Evolutionary conservation across 306 rosid genomes (phyloP), one percentile per base, ranked within the genome.

Genomic region (Ceratonia siliqua): DNA sequence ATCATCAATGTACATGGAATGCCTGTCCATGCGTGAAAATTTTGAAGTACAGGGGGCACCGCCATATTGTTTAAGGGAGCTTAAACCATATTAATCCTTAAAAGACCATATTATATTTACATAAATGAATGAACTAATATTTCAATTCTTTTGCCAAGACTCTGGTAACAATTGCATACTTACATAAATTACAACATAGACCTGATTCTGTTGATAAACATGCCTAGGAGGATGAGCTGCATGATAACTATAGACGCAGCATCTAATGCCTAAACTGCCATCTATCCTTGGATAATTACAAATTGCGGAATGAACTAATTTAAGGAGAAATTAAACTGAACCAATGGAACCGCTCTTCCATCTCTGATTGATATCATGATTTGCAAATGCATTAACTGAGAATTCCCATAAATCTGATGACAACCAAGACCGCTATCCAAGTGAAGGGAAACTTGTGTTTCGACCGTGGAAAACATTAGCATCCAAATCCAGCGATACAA

Each of bases 21-120:
- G 35, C 32, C n/a, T 2, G 22, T 24, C 7, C 4, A 2, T 50
- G 2, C 12, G 2, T 50, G 3, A 4, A 8, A 9, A 8, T 17
- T 18, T 50, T 50, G 8, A 56, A 56, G 7, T 8, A 4, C 24
- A 3, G 1, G n/a, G n/a, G 35, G n/a, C 18, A 5, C 58, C 15
- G 49, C n/a, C 46, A 28, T 2, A 30, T 30, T 17, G 9, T 17
- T 46, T 0, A 11, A 45, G 63, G 28, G 35, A 27, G 22, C 53
- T 12, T 22, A 21, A 39, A 63, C 7, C 13, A 2, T 39, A 13
- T 8, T 38, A 20, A 35, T 35, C 1, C 6, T 35, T 2, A 5
- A 13, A 70, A 62, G 45, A 68, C 49, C 75, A 36, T n/a, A n/a
- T n/a, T n/a, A 48, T 83, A 84, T 80, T 67, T 84, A 84, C 87